Base-by-base conservation (phyloP, 495 filamentous ascomycete genomes). In the Filosporella fistucella region DNA sequence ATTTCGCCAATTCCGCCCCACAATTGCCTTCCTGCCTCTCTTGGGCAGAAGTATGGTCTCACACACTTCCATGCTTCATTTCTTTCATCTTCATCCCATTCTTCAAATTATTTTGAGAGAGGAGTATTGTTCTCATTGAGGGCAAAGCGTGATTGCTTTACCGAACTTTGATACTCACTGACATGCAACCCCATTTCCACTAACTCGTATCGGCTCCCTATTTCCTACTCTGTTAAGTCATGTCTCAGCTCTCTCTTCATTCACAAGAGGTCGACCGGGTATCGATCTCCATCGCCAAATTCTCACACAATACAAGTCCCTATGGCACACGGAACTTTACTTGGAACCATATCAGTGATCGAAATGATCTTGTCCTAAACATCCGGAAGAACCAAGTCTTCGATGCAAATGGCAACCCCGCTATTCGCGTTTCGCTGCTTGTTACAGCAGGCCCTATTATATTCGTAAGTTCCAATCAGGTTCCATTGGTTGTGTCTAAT, bases 351-450 rank as follows among this genome's bases (percentile, higher is more conserved):
- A 53, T 60, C 29, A 39, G 57, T 17, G 30, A 58, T 20, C 54
- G 64, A 30, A 62, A 66, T 34, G 65, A 72, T 47, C 52, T 74
- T n/a, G 54, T 58, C 40, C 34, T 70, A 12, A 55, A 65, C 18
- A 51, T 74, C 35, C 47, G 38, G 57, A 67, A 43, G 34, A 34
- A 21, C 29, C 47, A 35, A 25, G 34, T 56, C 28, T 45, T 58
- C 53, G 58, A 48, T 49, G 32, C 49, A 38, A 21, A 55, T 41
- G 45, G 56, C 32, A 55, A 25, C 25, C 53, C 30, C 28, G 24
- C 42, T 17, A 40, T 23, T 30, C 52, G 28, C 36, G 44, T 54
- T 9, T 43, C 57, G 4, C 44, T 76, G 49, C 69, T 68, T 33
- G 52, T 76, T 25, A 42, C 59, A 17, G 68, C 63, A 53, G 64